Conservation (phyloP, 2,329 filamentous ascomycete species). For the Penicillium brasilianum region DNA sequence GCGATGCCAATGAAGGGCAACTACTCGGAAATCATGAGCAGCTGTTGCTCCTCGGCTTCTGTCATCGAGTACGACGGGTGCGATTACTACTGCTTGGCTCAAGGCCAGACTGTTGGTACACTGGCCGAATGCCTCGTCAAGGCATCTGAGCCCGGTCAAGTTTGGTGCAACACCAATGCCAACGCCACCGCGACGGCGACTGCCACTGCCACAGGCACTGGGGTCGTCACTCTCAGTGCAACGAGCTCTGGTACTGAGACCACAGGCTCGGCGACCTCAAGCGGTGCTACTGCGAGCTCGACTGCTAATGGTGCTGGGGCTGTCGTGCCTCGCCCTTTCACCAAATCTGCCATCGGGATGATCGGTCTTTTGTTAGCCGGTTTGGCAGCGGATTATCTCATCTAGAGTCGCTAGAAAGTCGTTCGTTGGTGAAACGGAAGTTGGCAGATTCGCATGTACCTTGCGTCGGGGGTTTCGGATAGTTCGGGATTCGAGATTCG, state of each 20-base stretch:
- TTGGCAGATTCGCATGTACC: neutral
- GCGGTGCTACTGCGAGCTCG: slow-evolving; percentile 20
- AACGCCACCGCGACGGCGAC: slow-evolving; percentile 29
- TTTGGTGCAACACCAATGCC: slow-evolving; percentile 33
- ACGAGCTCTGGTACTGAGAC: slow-evolving; percentile 9
- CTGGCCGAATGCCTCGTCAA: slow-evolving; percentile 31
- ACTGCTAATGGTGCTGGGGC: slow-evolving; percentile 18
- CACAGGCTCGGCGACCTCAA: slow-evolving; percentile 19
- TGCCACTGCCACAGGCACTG: slow-evolving; percentile 25
- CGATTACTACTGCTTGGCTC: slow-evolving; percentile 33
- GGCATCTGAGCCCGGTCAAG: slow-evolving; percentile 25
- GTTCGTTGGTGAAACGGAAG: neutral
- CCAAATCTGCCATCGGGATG: slow-evolving; percentile 21
- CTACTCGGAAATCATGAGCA: slow-evolving; percentile 30
- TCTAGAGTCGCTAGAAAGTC: neutral
- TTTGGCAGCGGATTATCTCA: slow-evolving; percentile 21
- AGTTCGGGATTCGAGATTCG: no score
- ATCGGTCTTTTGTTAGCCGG: slow-evolving; percentile 21
- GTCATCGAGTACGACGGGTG: slow-evolving; percentile 31
- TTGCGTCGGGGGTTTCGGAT: no score
- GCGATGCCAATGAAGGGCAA: slow-evolving; percentile 30
- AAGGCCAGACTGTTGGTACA: slow-evolving; percentile 25
- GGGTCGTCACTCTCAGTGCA: slow-evolving; percentile 20
- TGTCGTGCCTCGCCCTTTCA: slow-evolving; percentile 7
- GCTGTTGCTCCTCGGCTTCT: slow-evolving; percentile 27